Conservation (phyloP, 2,329 filamentous ascomycete genomes). For the Pseudocercospora musae region DNA sequence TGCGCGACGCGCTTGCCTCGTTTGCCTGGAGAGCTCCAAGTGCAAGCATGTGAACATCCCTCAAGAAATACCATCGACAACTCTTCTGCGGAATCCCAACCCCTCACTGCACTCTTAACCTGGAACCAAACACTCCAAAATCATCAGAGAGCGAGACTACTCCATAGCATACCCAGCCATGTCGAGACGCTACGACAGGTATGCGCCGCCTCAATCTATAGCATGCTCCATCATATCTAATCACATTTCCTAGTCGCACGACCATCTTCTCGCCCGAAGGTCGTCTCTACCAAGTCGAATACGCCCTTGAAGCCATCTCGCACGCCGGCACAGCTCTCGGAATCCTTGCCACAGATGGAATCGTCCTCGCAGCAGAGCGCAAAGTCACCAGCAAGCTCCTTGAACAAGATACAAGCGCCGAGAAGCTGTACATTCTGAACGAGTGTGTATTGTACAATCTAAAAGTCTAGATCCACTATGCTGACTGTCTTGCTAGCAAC, state of each 20-base stretch:
- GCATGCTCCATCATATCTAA: neutral
- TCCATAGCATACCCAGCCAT: constrained; percentile 16
- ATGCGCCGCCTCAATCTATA: constrained; percentile 2
- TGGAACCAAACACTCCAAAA: neutral
- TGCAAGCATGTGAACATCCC: neutral
- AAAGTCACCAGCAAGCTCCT: constrained; percentile 99
- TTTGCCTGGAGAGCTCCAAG: constrained; percentile 1
- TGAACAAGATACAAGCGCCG: constrained; percentile 98
- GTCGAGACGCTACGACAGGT: constrained; percentile 37
- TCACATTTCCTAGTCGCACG: constrained; percentile 50
- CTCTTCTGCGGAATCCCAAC: neutral
- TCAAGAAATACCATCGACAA: neutral
- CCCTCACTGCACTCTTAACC: neutral
- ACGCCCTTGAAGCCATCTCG: constrained; percentile 97
- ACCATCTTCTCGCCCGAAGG: constrained; percentile 99
- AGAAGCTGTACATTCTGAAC: constrained; percentile 99
- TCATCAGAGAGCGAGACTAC: neutral
- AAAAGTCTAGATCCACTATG: neutral
- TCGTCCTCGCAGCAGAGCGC: constrained; percentile 94
- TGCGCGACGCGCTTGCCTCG: neutral
- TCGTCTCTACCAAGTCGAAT: constrained; percentile 98
- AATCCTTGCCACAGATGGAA: constrained; percentile 96
- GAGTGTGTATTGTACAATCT: constrained; percentile 61
- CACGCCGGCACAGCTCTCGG: constrained; percentile 96
- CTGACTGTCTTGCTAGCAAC: constrained; percentile 60